phyloP scores from a whole-genome alignment of 2,329 filamentous ascomycete genomes.

The Apiospora pterosperma region DNA sequence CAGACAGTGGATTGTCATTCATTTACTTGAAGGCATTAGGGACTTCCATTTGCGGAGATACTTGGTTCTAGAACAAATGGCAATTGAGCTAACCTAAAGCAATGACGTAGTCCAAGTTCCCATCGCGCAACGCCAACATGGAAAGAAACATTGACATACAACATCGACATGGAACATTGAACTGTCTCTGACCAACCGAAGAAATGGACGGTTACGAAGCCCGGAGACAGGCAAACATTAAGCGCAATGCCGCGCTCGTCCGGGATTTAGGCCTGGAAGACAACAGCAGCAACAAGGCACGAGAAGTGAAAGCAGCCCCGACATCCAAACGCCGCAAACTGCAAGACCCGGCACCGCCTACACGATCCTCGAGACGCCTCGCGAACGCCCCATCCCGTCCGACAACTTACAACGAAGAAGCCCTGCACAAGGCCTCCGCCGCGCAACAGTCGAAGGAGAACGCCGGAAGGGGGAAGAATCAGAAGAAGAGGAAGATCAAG shows the following conservation, averaged over 20 bases:
- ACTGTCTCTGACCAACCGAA: too few species aligned
- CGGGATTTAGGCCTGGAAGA: constrained; percentile 41
- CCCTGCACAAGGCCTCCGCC: constrained; percentile 5
- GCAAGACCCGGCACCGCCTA: constrained; percentile 29
- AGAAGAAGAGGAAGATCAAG: background rate
- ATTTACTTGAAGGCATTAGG: background rate
- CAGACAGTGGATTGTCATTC: too few species aligned
- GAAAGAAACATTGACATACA: background rate
- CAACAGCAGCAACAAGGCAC: constrained; percentile 7
- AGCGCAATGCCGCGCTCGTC: constrained; percentile 44
- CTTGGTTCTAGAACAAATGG: background rate
- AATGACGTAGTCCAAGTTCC: background rate
- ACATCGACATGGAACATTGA: too few species aligned
- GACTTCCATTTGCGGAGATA: too few species aligned
- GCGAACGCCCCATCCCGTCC: constrained; percentile 30
- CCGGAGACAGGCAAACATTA: constrained; percentile 43
- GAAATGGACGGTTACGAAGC: constrained; percentile 38
- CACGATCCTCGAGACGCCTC: constrained; percentile 44
- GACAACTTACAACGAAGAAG: constrained; percentile 36
- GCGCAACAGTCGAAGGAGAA: background rate
- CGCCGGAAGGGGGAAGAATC: background rate
- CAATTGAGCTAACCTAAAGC: background rate
- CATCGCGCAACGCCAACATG: background rate
- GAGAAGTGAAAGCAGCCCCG: constrained; percentile 5
- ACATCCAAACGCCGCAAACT: constrained; percentile 37